Evolutionary conservation across 2,329 filamentous ascomycete species (phyloP).

Genomic region (Fusarium brachygibbosum): DNA sequence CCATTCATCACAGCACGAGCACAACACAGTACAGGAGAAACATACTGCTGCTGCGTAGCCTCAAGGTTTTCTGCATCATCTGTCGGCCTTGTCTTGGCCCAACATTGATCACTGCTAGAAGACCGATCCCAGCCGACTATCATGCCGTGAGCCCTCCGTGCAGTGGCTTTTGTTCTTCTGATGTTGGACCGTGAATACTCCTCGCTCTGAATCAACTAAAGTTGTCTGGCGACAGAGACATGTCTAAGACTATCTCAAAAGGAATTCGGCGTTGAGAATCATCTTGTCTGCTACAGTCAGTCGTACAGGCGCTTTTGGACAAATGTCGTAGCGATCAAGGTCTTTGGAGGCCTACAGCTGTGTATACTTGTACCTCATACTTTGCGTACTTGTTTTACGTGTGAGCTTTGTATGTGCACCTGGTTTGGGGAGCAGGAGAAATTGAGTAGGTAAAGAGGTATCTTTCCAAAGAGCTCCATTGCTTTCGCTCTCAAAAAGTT

Average conservation of each 20-base stretch:
- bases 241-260: slow-evolving; percentile 35
- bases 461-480: not conserved
- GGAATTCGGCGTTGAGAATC: slow-evolving; percentile 7
- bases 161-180: slow-evolving; percentile 25
- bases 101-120: slow-evolving; percentile 17
- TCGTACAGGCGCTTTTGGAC: slow-evolving; percentile 26
- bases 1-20: slow-evolving; percentile 7
- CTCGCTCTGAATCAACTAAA: slow-evolving; percentile 2
- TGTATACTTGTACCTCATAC: slow-evolving; percentile 31
- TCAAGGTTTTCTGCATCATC: slow-evolving; percentile 45
- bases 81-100: slow-evolving; percentile 31
- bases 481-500: not conserved
- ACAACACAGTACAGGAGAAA: slow-evolving; percentile 16
- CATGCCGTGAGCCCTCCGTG: slow-evolving; percentile 32
- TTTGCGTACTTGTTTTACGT: slow-evolving; percentile 39
- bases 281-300: slow-evolving; percentile 4
- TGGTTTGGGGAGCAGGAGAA: slow-evolving; percentile 9
- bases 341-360: slow-evolving; percentile 34
- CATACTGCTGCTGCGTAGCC: slow-evolving; percentile 37
- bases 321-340: slow-evolving; percentile 17
- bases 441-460: slow-evolving; percentile 5
- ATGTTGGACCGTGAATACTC: slow-evolving; percentile 10
- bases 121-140: slow-evolving; percentile 17
- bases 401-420: slow-evolving; percentile 28
- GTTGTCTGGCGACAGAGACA: slow-evolving; percentile 25